phyloP scores from a whole-genome alignment of 495 filamentous ascomycete genomes.

The Hypoxylon cercidicola region DNA sequence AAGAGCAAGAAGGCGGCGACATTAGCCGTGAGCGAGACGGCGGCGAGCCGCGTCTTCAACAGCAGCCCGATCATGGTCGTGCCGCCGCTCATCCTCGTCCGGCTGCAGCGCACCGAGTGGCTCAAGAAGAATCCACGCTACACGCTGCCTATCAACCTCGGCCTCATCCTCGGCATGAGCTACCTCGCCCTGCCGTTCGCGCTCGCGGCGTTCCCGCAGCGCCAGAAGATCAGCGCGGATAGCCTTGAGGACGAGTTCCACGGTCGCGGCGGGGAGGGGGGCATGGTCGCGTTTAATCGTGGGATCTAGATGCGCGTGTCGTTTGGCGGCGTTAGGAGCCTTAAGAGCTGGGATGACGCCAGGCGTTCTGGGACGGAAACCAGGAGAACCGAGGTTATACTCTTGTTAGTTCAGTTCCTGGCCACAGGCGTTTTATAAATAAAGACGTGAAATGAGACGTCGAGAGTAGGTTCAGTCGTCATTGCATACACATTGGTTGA shows the following conservation, averaged over 20 bases:
- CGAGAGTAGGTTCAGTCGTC: too few relatives aligned
- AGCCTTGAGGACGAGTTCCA: slow-evolving; percentile 86
- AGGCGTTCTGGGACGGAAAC: slow-evolving; percentile 2
- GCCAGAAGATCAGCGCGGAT: slow-evolving; percentile 78
- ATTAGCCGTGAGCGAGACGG: slow-evolving; percentile 91
- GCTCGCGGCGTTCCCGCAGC: slow-evolving; percentile 89
- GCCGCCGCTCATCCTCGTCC: slow-evolving; percentile 84
- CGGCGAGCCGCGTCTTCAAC: slow-evolving; percentile 87
- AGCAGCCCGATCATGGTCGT: slow-evolving; percentile 97
- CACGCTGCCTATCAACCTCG: slow-evolving; percentile 82
- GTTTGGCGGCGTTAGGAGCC: slow-evolving; percentile 11
- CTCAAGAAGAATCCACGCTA: slow-evolving; percentile 75
- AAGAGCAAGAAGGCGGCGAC: slow-evolving; percentile 88
- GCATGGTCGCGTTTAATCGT: slow-evolving; percentile 88
- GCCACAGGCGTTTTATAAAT: neutral
- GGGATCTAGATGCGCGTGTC: slow-evolving; percentile 70
- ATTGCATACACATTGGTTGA: too few relatives aligned
- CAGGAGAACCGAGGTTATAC: neutral
- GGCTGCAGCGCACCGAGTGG: slow-evolving; percentile 81
- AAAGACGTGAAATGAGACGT: too few relatives aligned
- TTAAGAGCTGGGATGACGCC: neutral
- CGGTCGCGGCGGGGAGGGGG: slow-evolving; percentile 75
- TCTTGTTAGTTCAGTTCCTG: neutral
- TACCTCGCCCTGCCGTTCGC: slow-evolving; percentile 87
- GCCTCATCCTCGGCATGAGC: slow-evolving; percentile 81